A percentile compares a stretch with the other conserved stretches of the same genome.
These are phyloP conservation scores for Pestalotiopsis sp. DNA, from an alignment of 2,329 filamentous ascomycete genomes.

Conservation along the genomic window DNA sequence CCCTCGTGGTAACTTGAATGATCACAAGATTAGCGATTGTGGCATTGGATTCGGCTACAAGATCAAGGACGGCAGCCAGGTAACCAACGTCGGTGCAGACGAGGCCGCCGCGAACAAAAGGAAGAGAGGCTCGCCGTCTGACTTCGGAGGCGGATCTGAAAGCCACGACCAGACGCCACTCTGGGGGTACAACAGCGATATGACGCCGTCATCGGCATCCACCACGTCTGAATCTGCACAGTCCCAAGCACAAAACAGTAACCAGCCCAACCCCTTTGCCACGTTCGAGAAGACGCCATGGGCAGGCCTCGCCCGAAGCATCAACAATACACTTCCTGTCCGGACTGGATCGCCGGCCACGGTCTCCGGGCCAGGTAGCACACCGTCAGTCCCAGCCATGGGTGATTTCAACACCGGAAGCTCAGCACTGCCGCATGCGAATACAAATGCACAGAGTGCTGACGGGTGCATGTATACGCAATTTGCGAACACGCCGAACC, in stretches of 20 bases:
- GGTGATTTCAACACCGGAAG: neutral
- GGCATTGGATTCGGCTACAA: conserved; percentile 7
- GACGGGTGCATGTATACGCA: conserved; percentile 21
- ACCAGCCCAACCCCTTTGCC: neutral
- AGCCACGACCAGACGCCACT: conserved; percentile 10
- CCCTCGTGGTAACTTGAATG: conserved; percentile 28
- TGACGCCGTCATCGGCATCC: neutral
- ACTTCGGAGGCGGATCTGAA: neutral
- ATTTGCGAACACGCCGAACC: conserved; percentile 9
- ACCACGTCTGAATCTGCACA: neutral
- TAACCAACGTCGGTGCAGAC: neutral
- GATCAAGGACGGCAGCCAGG: neutral
- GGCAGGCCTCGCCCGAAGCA: neutral
- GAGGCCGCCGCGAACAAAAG: conserved; percentile 18
- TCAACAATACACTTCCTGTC: neutral
- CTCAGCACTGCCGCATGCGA: no score
- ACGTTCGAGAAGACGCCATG: neutral
- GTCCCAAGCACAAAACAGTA: neutral
- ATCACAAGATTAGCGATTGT: conserved; percentile 15
- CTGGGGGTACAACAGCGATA: conserved; percentile 12
- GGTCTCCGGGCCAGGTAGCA: neutral
- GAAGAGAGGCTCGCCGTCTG: conserved; percentile 16
- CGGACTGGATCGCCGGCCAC: neutral
- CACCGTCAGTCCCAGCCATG: neutral
- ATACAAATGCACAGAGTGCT: neutral